Evolutionary conservation across 2,329 filamentous ascomycete genomes (phyloP).

Genomic region (Sordariomycetes sp.): DNA sequence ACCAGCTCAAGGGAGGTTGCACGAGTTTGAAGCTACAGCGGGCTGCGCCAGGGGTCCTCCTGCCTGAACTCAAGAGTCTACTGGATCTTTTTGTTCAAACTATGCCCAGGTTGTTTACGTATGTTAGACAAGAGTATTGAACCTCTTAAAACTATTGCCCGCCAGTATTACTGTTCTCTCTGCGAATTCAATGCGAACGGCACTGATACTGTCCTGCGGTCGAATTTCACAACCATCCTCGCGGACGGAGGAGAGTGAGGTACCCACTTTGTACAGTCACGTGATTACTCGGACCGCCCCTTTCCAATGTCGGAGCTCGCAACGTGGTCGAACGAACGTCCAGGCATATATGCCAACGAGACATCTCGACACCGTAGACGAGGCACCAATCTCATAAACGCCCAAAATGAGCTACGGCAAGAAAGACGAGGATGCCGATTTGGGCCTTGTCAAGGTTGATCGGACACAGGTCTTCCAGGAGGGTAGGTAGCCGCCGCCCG

Average conservation of each 20-base stretch:
- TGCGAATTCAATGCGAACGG: too few species aligned
- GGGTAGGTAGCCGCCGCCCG: constrained; percentile 43
- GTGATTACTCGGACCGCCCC: constrained; percentile 1
- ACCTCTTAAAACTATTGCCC: too few species aligned
- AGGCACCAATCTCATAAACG: constrained; percentile 12
- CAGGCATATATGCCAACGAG: neutral
- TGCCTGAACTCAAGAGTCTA: too few species aligned
- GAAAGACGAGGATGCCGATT: constrained; percentile 96
- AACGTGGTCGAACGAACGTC: constrained; percentile 3
- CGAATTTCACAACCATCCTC: too few species aligned
- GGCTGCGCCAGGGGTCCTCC: too few species aligned
- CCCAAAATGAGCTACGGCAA: constrained; percentile 90
- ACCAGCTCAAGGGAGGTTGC: too few species aligned
- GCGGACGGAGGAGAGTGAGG: neutral
- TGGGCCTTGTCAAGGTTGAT: constrained; percentile 91
- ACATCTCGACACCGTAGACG: constrained; percentile 2
- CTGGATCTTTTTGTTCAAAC: too few species aligned
- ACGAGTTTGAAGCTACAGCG: too few species aligned
- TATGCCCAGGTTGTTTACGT: too few species aligned
- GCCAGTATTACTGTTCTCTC: too few species aligned
- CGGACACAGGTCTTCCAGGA: constrained; percentile 97
- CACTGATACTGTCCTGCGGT: too few species aligned
- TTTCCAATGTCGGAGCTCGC: constrained; percentile 2
- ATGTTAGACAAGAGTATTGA: too few species aligned
- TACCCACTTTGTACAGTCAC: neutral